Base-by-base conservation (phyloP, 805 yeast species). In the fission yeast (Schizosaccharomyces pombe) region DNA sequence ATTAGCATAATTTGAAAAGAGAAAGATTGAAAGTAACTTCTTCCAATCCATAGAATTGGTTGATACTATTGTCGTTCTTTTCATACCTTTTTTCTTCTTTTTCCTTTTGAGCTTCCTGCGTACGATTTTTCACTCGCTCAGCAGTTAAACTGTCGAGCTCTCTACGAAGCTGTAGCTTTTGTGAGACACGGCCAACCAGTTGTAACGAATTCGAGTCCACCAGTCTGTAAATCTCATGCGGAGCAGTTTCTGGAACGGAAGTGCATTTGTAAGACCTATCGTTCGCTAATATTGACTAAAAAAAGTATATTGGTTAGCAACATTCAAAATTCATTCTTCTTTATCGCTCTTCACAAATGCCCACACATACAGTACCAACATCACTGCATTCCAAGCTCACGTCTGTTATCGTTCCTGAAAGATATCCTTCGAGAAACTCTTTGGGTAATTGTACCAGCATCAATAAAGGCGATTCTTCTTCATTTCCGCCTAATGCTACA, bases 41-140 rank as follows among this genome's bases (percentile, higher is more conserved):
- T n/a, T n/a, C n/a, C n/a, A n/a, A n/a, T n/a, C n/a, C n/a, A n/a
- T n/a, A n/a, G n/a, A n/a, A n/a, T n/a, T n/a, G n/a, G n/a, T n/a
- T n/a, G n/a, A n/a, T n/a, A n/a, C n/a, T n/a, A n/a, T n/a, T n/a
- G n/a, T n/a, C n/a, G n/a, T n/a, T n/a, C 2, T 37, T 16, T 14
- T 9, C 49, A 43, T 43, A 43, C 49, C 49, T 43, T 14, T 43
- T 43, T 26, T 43, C 49, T 16, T 43, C 30, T 26, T 43, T 43
- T 26, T 43, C 49, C 14, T 43, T 43, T 43, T 43, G 30, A 1
- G 30, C 49, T 22, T 26, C 30, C 14, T 19, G 14, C 4, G 49
- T 43, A 14, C 49, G 22, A 19, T 16, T 22, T n/a, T 43, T 43
- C 30, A 43, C 30, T 12, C 49, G 49, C 26, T 43, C 30, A 16